Evolutionary conservation across 352 stramenopile species (phyloP).

Genomic region (Globisporangium acanthophoron): DNA sequence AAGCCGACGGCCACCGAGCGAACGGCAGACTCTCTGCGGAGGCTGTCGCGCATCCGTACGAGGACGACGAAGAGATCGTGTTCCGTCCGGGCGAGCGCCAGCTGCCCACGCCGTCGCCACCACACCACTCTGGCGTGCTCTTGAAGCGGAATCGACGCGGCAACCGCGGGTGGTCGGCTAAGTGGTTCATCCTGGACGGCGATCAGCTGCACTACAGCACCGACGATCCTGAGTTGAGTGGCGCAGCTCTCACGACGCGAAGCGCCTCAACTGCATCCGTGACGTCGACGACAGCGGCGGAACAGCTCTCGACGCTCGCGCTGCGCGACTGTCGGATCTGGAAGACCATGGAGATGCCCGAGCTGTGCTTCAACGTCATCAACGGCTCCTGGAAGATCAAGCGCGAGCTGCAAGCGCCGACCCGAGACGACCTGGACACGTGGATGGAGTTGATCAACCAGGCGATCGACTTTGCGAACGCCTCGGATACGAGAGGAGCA

Average conservation of each 20-base stretch:
- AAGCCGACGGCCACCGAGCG: conserved; percentile 24
- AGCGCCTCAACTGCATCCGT: neutral
- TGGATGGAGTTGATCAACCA: conserved; percentile 77
- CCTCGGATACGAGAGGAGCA: conserved; percentile 9
- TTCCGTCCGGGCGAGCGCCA: conserved; percentile 13
- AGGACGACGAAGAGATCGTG: conserved; percentile 19
- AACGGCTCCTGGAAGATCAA: conserved; percentile 81
- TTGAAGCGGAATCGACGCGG: conserved; percentile 73
- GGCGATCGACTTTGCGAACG: conserved; percentile 72
- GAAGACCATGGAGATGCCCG: conserved; percentile 85
- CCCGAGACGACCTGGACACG: conserved; percentile 47
- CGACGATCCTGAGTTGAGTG: conserved; percentile 11
- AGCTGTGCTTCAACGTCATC: conserved; percentile 73
- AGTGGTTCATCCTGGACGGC: conserved; percentile 64
- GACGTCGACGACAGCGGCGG: neutral
- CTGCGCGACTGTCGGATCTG: conserved; percentile 74
- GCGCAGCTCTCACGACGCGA: conserved; percentile 9
- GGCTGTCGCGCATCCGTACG: conserved; percentile 27
- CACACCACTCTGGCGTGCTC: conserved; percentile 49
- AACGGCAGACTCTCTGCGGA: conserved; percentile 12
- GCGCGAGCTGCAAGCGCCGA: conserved; percentile 63
- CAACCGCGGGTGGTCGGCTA: conserved; percentile 63
- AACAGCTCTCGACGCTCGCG: conserved; percentile 49
- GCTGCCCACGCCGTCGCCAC: conserved; percentile 30
- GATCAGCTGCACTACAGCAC: conserved; percentile 74